These are phyloP conservation scores for Hygrophorus pudorinus DNA, from an alignment of 768 basidiomycete species.

Conservation along the genomic window DNA sequence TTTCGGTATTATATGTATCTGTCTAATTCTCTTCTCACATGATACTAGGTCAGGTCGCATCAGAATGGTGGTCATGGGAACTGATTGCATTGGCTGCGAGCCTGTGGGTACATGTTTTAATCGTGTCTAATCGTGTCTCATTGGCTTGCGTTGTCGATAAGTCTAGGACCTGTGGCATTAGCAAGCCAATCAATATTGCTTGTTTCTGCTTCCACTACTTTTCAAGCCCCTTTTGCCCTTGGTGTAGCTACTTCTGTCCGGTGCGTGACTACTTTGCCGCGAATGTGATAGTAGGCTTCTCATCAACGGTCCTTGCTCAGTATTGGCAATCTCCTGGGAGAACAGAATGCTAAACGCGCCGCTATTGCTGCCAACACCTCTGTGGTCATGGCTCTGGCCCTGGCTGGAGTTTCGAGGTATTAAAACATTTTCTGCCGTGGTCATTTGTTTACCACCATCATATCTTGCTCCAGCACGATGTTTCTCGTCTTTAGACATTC, in stretches of 20 bases:
- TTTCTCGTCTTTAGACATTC: constrained; percentile 51
- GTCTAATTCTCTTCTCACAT: background rate
- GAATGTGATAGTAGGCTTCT: no score
- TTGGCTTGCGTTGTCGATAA: constrained; percentile 29
- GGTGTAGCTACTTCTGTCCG: constrained; percentile 80
- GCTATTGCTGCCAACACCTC: constrained; percentile 54
- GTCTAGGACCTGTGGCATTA: constrained; percentile 67
- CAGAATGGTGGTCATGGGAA: constrained; percentile 99
- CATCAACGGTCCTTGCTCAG: no score
- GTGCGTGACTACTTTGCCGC: constrained; percentile 25
- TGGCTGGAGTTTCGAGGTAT: constrained; percentile 63
- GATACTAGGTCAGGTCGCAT: constrained; percentile 68
- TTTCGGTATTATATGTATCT: background rate
- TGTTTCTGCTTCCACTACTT: constrained; percentile 65
- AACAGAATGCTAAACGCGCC: constrained; percentile 65
- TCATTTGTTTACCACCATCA: no score
- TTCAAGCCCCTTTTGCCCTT: constrained; percentile 77
- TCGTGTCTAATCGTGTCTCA: background rate
- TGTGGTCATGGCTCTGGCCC: constrained; percentile 51
- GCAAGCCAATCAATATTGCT: constrained; percentile 86
- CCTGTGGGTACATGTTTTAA: constrained; percentile 21
- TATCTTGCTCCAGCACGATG: no score
- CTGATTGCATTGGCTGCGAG: constrained; percentile 53
- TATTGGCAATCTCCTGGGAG: constrained; percentile 84
- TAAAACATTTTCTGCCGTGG: background rate